Evolutionary conservation across 2,329 filamentous ascomycete genomes (phyloP), one percentile per base, ranked within the genome.

Genomic region (Xylaria arbuscula): DNA sequence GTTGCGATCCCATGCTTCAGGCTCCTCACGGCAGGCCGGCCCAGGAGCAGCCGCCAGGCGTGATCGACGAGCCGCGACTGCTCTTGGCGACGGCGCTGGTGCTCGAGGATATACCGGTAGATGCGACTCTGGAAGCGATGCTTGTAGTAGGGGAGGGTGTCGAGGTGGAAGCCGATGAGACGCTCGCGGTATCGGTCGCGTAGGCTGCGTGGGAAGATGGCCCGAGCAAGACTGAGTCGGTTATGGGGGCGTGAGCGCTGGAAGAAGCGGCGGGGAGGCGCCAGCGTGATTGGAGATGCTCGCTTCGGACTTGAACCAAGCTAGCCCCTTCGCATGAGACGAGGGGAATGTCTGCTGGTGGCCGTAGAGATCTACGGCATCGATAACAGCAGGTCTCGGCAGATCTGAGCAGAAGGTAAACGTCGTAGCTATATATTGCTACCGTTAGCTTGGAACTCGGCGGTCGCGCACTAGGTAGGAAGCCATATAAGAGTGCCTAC

Each of bases 121-220:
- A 97, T 89, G 64, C 89, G 88, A 45, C 90, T 90, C 80, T 97
- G 93, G 9, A 93, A 82, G 62, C 86, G 85, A 77, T 90, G 88
- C 76, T 91, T 92, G 74, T 93, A 86, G 59, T 85, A 83, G 13
- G 93, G 92, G 28, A 97, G 80, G 5, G 88, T 92, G 74, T 94
- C 89, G 85, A 93, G 88, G 70, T 89, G 92, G 78, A 97, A 89
- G 72, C 86, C 83, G 74, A 90, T 86, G 62, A 96, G 83, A 69
- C 86, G 88, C 68, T 89, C 87, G 77, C 88, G 89, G 74, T 90
- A 90, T 73, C 85, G 87, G 70, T 87, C 85, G 78, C 87, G 87
- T 63, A 87, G 76, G 69, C 87, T 82, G 72, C 85, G 83, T n/a
- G 91, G 90, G 75, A 94, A 89, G 69, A 94, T 83, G 78, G 89